A percentile compares a stretch with the other conserved stretches of the same genome.
These are phyloP conservation scores for Arxiozyma bovina DNA, from an alignment of 1,139 yeast species.

Conservation along the genomic window DNA sequence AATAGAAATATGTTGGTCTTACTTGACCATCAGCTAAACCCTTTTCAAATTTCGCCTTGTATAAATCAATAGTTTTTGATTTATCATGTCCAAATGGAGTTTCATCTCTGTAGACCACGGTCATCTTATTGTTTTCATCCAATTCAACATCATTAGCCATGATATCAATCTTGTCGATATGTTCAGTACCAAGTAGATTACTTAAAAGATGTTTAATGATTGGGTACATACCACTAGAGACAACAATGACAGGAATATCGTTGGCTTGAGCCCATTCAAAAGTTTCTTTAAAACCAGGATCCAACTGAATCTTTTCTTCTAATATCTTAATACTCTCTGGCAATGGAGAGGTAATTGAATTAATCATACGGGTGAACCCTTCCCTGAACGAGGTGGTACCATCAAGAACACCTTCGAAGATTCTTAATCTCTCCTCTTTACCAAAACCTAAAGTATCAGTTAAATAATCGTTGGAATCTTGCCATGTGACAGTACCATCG, in stretches of 20 bases:
- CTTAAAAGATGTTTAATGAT: constrained; percentile 69
- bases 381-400: constrained; percentile 68
- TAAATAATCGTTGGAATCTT: constrained; percentile 83
- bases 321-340: constrained; percentile 69
- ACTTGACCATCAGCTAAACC: constrained; percentile 31
- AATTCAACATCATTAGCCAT: constrained; percentile 69
- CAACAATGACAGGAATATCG: constrained; percentile 69
- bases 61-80: constrained; percentile 69
- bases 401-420: constrained; percentile 65
- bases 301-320: constrained; percentile 57
- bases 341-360: constrained; percentile 66
- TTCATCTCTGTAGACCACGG: constrained; percentile 75
- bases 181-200: constrained; percentile 68
- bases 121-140: constrained; percentile 59
- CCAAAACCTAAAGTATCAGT: constrained; percentile 92
- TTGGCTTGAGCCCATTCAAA: constrained; percentile 68
- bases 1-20: constrained; percentile 67
- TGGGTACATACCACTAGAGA: constrained; percentile 89
- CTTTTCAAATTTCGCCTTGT: constrained; percentile 38
- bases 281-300: constrained; percentile 81
- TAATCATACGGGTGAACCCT: constrained; percentile 78
- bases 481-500: constrained; percentile 93
- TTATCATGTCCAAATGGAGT: constrained; percentile 92
- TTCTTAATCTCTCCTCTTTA: constrained; percentile 48
- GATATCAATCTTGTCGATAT: constrained; percentile 65